Percentiles rank a stretch among this genome's conserved stretches.
These are phyloP conservation scores for Pseudogymnoascus destructans DNA, from an alignment of 2,329 filamentous ascomycete genomes.

Conservation along the genomic window DNA sequence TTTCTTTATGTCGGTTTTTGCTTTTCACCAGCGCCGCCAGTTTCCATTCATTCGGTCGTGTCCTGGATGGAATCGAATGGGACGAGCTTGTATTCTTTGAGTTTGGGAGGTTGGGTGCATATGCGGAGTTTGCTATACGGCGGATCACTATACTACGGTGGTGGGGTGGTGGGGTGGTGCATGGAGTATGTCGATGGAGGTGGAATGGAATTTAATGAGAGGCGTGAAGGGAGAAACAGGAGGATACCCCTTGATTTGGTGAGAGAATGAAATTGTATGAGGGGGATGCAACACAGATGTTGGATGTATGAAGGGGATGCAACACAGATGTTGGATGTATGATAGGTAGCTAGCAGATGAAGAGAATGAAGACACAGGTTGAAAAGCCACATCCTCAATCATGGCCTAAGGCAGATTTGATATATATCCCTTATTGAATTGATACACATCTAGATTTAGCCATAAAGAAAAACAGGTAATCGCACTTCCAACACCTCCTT, in stretches of 20 bases:
- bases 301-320: not conserved
- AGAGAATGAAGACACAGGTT: not conserved
- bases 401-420: not conserved
- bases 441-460: not conserved
- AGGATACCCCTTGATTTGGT: not conserved
- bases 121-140: not conserved
- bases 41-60: not conserved
- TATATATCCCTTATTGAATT: not conserved
- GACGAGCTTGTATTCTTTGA: conserved; percentile 3
- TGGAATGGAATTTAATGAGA: not conserved
- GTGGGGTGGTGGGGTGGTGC: not conserved
- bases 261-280: not conserved
- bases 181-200: not conserved
- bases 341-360: not conserved
- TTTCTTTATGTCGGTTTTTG: not conserved
- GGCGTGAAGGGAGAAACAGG: not conserved
- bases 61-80: conserved; percentile 1
- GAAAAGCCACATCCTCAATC: not conserved
- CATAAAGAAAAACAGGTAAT: not conserved
- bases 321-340: not conserved
- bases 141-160: not conserved
- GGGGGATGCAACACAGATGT: not conserved
- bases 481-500: not conserved
- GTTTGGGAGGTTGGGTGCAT: conserved; percentile 1
- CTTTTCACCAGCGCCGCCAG: not conserved